Percentiles rank a stretch among this genome's conserved stretches.
These are phyloP conservation scores for Puccinia coronata DNA, from an alignment of 1,284 basidiomycete genomes.

Conservation along the genomic window DNA sequence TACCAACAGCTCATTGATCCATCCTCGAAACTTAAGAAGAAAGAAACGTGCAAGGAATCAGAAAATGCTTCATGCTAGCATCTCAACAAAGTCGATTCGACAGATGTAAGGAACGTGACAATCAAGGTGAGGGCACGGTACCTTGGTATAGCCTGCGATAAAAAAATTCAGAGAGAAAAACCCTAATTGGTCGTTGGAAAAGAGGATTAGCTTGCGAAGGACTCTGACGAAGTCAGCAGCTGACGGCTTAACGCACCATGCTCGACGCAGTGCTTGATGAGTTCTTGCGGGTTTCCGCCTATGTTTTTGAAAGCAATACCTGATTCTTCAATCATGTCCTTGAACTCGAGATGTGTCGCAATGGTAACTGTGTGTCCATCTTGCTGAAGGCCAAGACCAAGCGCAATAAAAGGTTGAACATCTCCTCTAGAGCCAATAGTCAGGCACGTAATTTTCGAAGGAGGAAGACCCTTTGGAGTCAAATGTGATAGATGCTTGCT, in stretches of 20 bases:
- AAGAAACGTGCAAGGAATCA: slow-evolving; percentile 36
- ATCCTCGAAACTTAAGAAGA: slow-evolving; percentile 55
- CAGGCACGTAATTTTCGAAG: slow-evolving; percentile 49
- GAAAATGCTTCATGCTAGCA: not conserved
- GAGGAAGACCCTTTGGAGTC: not conserved
- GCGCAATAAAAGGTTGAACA: slow-evolving; percentile 56
- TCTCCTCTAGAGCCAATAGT: slow-evolving; percentile 57
- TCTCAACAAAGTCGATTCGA: too few relatives aligned
- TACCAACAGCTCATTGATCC: slow-evolving; percentile 56
- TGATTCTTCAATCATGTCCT: slow-evolving; percentile 53
- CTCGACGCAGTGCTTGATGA: slow-evolving; percentile 56
- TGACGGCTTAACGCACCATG: slow-evolving; percentile 53
- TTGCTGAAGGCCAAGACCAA: slow-evolving; percentile 54
- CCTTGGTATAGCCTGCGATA: slow-evolving; percentile 16
- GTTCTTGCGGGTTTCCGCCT: slow-evolving; percentile 55
- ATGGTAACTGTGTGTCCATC: slow-evolving; percentile 54
- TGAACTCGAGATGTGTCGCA: slow-evolving; percentile 55
- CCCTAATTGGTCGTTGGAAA: not conserved
- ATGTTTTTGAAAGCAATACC: slow-evolving; percentile 54
- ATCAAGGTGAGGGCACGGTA: too few relatives aligned
- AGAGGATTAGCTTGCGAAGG: not conserved
- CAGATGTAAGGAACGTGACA: too few relatives aligned
- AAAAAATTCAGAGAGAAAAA: slow-evolving; percentile 24
- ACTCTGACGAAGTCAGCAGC: slow-evolving; percentile 49
- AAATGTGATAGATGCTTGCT: not conserved